Evolutionary conservation across 225 moss, liverwort and hornwort species (phyloP), one percentile per base, ranked within the genome.

Genomic region (Sphagnum contortum): DNA sequence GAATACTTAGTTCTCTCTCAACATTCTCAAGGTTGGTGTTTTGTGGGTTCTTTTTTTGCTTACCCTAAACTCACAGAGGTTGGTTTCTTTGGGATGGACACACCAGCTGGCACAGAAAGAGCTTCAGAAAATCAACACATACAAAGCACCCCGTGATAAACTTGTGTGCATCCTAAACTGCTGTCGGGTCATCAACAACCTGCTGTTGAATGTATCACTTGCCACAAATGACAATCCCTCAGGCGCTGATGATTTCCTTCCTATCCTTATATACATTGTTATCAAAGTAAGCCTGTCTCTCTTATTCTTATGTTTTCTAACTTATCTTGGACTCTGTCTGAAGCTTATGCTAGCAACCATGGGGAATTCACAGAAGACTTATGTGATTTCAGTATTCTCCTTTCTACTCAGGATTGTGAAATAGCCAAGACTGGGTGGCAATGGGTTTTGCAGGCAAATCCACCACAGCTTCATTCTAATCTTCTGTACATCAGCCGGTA

Each of bases 181-280:
- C 76, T 98, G 98, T 71, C 89, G 87, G 60, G 89, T 98, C 62
- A 91, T 98, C 79, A 98, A 91, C 78, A 98, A 93, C 69, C 87
- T 98, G 50, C 74, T 98, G 64, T 87, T 98, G 9, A 93, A 98
- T 64, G 87, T 81, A 64, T 87, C 98, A 44, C 84, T 91, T 79
- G 90, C 91, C 50, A 83, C 89, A 29, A 84, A 91, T 63, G 91
- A 98, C 29, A 93, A 89, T 68, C 98, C 98, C 50, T 93, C 98
- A 47, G 93, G 98, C 61, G 98, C 98, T 66, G 98, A 98, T 71
- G 98, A 98, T 74, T 98, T 98, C 68, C 86, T 98, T 64, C 98
- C 98, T 63, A 91, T 98, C 57, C 81, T 98, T 50, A 98, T 98
- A 70, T 98, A 88, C 56, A 91, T 98, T 52, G 98, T 89, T 53